A percentile compares a stretch with the other conserved stretches of the same genome.
These are phyloP conservation scores for Mesembryanthemum crystallinum DNA, from an alignment of 148 eudicot species.

Conservation along the genomic window DNA sequence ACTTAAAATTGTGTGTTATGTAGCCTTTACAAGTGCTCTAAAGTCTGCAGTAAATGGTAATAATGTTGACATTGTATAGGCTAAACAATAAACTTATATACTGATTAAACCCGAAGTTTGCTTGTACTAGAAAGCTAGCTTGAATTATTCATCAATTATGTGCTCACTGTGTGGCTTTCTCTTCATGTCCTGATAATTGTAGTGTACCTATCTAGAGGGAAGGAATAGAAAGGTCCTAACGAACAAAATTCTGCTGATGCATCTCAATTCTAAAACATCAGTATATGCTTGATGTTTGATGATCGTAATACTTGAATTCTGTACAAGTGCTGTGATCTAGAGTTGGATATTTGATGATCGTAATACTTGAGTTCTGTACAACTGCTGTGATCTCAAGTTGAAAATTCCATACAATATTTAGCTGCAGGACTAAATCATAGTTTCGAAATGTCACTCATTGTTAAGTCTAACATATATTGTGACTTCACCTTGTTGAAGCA, in stretches of 20 bases:
- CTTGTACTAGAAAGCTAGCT: background rate
- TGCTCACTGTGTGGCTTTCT: background rate
- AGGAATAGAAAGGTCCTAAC: background rate
- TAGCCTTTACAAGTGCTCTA: background rate
- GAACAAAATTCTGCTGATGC: background rate
- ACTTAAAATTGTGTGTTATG: background rate
- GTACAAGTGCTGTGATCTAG: background rate
- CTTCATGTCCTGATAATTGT: background rate
- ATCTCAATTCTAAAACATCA: background rate
- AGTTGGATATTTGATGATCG: background rate
- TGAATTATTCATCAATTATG: background rate
- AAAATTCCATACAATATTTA: background rate
- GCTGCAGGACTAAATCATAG: too few species aligned
- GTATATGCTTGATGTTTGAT: background rate
- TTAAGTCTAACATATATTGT: background rate
- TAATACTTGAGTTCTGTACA: background rate
- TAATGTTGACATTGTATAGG: background rate
- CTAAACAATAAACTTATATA: background rate
- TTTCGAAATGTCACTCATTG: too few species aligned
- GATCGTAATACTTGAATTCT: background rate
- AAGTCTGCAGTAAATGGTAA: background rate
- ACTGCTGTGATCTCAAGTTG: background rate
- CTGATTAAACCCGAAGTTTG: background rate
- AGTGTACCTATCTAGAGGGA: background rate
- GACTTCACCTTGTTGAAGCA: conserved; percentile 27